Conservation (phyloP, 305 asterid genomes). For the Rubia balearica region DNA sequence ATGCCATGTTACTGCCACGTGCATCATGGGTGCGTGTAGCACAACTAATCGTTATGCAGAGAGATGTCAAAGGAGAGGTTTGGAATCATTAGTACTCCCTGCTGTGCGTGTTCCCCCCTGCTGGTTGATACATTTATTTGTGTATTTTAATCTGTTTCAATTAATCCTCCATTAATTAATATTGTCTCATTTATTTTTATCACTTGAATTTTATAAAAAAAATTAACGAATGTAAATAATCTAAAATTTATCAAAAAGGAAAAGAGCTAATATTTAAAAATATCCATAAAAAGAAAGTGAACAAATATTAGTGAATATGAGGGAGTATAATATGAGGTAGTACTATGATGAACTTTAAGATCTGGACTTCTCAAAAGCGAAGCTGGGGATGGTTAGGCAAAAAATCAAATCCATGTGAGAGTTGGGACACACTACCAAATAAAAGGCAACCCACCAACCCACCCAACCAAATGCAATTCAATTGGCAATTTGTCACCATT, state of each 20-base stretch:
- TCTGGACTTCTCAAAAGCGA: background rate
- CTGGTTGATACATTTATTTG: too few species aligned
- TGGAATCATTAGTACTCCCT: slow-evolving; percentile 9
- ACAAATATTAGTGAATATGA: too few species aligned
- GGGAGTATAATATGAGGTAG: too few species aligned
- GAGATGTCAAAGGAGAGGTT: background rate
- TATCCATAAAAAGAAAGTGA: too few species aligned
- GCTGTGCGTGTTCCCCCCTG: too few species aligned
- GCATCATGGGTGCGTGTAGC: slow-evolving; percentile 10
- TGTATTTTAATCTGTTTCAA: too few species aligned
- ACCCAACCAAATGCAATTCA: background rate
- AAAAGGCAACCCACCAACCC: background rate
- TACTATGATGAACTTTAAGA: background rate
- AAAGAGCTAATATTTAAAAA: too few species aligned
- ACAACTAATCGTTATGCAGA: slow-evolving; percentile 4
- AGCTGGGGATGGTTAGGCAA: background rate
- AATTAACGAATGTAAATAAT: too few species aligned
- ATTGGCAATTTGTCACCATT: slow-evolving; percentile 11
- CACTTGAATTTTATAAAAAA: too few species aligned
- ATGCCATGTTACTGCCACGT: slow-evolving; percentile 15
- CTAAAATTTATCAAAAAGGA: too few species aligned
- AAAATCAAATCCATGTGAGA: slow-evolving; percentile 2
- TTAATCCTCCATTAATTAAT: too few species aligned
- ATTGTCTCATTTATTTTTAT: too few species aligned
- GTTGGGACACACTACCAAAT: background rate